Evolutionary conservation across 2,329 filamentous ascomycete genomes (phyloP).

Genomic region (Drechslerella coelobrocha): DNA sequence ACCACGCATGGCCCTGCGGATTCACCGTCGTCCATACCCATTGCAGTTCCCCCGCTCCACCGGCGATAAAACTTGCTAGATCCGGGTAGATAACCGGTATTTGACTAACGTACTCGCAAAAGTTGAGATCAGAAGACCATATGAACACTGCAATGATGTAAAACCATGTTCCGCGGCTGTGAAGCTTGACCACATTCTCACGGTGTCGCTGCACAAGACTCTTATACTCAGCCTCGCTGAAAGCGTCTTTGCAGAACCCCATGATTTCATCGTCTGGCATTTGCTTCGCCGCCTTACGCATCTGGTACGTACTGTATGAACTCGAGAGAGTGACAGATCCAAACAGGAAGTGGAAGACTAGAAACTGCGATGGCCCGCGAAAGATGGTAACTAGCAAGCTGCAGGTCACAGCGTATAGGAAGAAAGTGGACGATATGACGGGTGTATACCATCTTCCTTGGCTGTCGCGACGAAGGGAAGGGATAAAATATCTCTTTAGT

Average conservation of each 20-base stretch:
- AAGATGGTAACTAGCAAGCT: constrained; percentile 37
- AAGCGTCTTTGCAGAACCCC: constrained; percentile 9
- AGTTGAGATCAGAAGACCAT: constrained; percentile 38
- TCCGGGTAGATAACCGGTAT: constrained; percentile 28
- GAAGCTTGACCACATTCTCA: constrained; percentile 13
- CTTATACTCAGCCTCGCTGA: constrained; percentile 35
- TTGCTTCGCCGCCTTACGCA: constrained; percentile 1
- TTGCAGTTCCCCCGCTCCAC: background rate
- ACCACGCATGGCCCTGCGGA: constrained; percentile 46
- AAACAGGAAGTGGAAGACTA: constrained; percentile 40
- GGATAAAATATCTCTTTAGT: constrained; percentile 13
- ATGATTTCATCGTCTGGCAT: background rate
- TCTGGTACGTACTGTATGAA: constrained; percentile 8
- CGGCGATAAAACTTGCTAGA: background rate
- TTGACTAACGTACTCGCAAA: constrained; percentile 32
- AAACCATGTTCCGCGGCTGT: constrained; percentile 16
- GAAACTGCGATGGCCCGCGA: constrained; percentile 36
- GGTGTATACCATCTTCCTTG: constrained; percentile 27
- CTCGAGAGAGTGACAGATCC: constrained; percentile 22
- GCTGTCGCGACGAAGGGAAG: constrained; percentile 4
- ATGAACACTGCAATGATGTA: constrained; percentile 25
- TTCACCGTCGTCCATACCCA: constrained; percentile 36
- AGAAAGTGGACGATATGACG: constrained; percentile 17
- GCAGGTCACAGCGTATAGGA: constrained; percentile 31
- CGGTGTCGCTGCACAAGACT: constrained; percentile 13